phyloP scores from a whole-genome alignment of 257 asterid species.

The Solanum etuberosum region DNA sequence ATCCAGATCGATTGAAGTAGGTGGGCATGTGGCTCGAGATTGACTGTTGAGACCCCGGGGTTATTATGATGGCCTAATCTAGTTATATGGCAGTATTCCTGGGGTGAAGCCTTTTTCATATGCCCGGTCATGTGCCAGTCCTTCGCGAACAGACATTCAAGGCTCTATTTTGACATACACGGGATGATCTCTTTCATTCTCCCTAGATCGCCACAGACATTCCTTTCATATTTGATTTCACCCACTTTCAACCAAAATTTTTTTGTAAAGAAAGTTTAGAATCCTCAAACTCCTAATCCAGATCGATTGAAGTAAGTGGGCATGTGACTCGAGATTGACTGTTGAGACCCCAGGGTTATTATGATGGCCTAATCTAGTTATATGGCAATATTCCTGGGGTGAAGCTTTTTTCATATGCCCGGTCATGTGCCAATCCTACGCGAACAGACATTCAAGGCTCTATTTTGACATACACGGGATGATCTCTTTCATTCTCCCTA shows the following conservation, averaged over 20 bases:
- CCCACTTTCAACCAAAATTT: too few relatives aligned
- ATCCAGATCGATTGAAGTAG: neutral
- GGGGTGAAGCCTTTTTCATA: neutral
- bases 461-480: neutral
- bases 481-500: neutral
- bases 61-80: neutral
- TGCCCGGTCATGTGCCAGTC: neutral
- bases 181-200: neutral
- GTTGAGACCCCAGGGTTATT: neutral
- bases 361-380: neutral
- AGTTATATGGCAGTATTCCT: neutral
- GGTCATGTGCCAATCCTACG: neutral
- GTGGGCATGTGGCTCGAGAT: neutral
- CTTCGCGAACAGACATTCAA: neutral
- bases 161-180: neutral
- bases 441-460: neutral
- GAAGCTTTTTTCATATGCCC: neutral
- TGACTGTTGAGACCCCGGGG: neutral
- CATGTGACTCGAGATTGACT: neutral
- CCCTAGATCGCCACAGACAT: neutral
- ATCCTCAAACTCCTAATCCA: too few relatives aligned
- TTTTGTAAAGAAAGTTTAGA: too few relatives aligned
- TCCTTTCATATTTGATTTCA: too few relatives aligned
- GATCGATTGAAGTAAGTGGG: neutral
- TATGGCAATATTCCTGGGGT: neutral